Base-by-base conservation (phyloP, 2,329 filamentous ascomycete species). In the Ilyonectria sp. region DNA sequence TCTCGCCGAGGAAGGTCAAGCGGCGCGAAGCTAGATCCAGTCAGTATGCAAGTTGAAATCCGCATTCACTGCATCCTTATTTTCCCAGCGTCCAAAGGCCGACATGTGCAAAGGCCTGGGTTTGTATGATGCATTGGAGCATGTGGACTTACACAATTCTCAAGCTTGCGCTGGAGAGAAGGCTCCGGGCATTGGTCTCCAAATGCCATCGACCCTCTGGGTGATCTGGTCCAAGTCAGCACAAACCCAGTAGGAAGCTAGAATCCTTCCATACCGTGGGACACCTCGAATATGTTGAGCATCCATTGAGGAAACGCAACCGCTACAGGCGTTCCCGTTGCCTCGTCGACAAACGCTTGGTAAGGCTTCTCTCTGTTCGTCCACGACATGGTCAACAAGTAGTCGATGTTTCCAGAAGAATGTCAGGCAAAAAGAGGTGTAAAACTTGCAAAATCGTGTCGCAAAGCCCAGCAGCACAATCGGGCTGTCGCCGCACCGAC, bases 71-170 rank as follows among this genome's bases (percentile, higher is more conserved):
- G 8, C 5, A 23, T 47, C 4, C 4, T 15, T 23, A 2, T n/a
- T 6, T n/a, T 3, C 40, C 40, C n/a, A n/a, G 40, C 15, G 7
- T 6, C 3, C 15, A 6, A 43, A n/a, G 40, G 19, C 40, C 2
- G 17, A 40, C 13, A n/a, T 6, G 1, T 40, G 37, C 11, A 29
- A 31, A 6, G 6, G 4, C 43, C 13, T n/a, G 9, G 26, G 2
- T 5, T 11, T 21, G 17, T 11, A 11, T 17, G 26, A 31, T 6
- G 15, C n/a, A 3, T 19, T 17, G 10, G 21, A 21, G 15, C 7
- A 19, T 35, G 17, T 11, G 43, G 40, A 71, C 76, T 77, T 74
- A 77, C 76, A 78, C 71, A 37, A 78, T 75, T 40, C 76, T 76
- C 59, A 78, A 59, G n/a, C 44, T 71, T 2, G 76, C 77, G 37